These are phyloP conservation scores for Penicillium sp. DNA, from an alignment of 2,329 filamentous ascomycete species.

Conservation along the genomic window DNA sequence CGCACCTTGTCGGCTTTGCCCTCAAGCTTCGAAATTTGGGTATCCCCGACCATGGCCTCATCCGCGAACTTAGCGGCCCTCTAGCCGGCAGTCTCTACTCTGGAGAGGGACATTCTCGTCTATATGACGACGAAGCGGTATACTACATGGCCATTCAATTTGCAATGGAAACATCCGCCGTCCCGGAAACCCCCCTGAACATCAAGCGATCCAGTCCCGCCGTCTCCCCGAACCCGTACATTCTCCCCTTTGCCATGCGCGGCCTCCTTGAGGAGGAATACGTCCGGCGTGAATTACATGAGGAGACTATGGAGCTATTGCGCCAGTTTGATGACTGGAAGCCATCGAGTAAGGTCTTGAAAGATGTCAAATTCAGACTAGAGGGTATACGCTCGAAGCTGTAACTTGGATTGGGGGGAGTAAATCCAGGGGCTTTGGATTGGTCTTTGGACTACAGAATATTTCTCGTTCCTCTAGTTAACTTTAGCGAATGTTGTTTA, in stretches of 20 bases:
- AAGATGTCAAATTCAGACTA: constrained; percentile 91
- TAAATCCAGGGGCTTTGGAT: too few species aligned
- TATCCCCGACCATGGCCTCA: constrained; percentile 85
- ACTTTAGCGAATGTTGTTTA: too few species aligned
- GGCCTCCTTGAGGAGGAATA: constrained; percentile 88
- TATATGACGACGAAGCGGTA: constrained; percentile 85
- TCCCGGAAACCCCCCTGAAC: constrained; percentile 50
- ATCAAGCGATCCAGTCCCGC: constrained; percentile 50
- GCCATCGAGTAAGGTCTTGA: constrained; percentile 81
- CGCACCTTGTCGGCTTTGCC: constrained; percentile 86
- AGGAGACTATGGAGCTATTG: constrained; percentile 77
- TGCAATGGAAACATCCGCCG: constrained; percentile 65
- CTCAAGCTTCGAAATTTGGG: constrained; percentile 93
- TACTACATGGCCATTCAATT: constrained; percentile 76
- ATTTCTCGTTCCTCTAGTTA: too few species aligned
- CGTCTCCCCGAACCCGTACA: constrained; percentile 70
- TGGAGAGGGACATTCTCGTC: constrained; percentile 86
- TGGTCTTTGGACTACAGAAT: too few species aligned
- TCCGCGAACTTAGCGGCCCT: constrained; percentile 82
- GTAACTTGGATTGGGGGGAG: too few species aligned
- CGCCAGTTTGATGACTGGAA: constrained; percentile 91
- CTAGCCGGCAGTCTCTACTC: constrained; percentile 87
- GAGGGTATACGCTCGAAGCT: constrained; percentile 88
- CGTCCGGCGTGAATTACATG: constrained; percentile 74
- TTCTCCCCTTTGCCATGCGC: constrained; percentile 92